Conservation (phyloP, 768 basidiomycete genomes). For the Lactifluus rugatus region DNA sequence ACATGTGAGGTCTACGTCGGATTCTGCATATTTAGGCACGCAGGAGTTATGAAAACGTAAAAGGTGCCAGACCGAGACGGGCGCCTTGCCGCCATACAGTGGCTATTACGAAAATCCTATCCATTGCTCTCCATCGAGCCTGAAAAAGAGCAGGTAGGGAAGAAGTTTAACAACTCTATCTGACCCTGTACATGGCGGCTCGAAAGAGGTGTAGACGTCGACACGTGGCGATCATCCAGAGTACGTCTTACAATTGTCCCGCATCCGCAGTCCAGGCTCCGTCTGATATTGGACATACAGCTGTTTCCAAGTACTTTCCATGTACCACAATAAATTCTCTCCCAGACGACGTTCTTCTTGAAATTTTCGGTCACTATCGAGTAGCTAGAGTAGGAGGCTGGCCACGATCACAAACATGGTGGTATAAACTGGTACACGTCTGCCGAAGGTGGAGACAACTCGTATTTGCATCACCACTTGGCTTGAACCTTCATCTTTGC, state of each 20-base stretch:
- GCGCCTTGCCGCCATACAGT: background rate
- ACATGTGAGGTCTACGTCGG: background rate
- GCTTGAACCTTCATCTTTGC: conserved; percentile 8
- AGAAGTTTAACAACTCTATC: background rate
- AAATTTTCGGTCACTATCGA: conserved; percentile 7
- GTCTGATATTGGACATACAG: background rate
- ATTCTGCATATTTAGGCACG: too few relatives aligned
- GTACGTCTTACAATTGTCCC: background rate
- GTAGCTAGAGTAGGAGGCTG: background rate
- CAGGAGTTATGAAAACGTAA: background rate
- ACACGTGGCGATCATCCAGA: background rate
- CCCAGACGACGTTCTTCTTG: conserved; percentile 10
- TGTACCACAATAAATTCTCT: conserved; percentile 1
- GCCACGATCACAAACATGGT: background rate
- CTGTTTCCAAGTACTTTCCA: conserved; percentile 8
- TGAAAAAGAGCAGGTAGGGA: background rate
- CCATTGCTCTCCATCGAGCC: background rate
- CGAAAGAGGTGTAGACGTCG: background rate
- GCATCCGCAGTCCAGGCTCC: too few relatives aligned
- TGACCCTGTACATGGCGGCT: background rate
- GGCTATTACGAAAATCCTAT: too few relatives aligned
- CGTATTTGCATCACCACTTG: conserved; percentile 11
- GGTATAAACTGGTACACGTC: conserved; percentile 12
- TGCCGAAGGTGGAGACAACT: conserved; percentile 5
- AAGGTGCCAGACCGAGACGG: background rate